Base-by-base conservation (phyloP, 2,329 filamentous ascomycete genomes). In the Penicillium sp. region DNA sequence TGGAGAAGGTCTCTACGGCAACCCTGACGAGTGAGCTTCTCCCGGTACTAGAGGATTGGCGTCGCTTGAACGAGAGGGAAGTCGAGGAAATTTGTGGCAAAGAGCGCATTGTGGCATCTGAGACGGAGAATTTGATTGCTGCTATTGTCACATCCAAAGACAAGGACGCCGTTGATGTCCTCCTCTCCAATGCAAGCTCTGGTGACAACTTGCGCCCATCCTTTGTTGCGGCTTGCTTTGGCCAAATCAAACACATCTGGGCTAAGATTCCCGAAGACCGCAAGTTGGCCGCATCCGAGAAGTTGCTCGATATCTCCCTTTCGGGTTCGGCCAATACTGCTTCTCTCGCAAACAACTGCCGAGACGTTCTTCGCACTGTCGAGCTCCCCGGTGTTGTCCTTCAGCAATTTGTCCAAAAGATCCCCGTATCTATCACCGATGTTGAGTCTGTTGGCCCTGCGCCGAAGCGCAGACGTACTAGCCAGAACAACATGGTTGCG, bases 381-480 rank as follows among this genome's bases (percentile, higher is more conserved):
- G 79, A 86, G n/a, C 80, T 96, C 38, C 86, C 89, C 2, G 90
- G 89, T 0, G 79, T 86, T 31, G 86, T 90, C 25, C 80, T 97
- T 9, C 77, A 85, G 1, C 80, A 81, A 46, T 90, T 96, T 72
- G 75, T 96, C 8, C 83, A 89, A 60, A 86, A 84, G 25, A 81
- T 96, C 39, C 88, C 90, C 54, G 86, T 85, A 15, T 83, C 87
- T n/a, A 81, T 74, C 38, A 69, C 86, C 3, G 85, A 88, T 64
- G 82, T 92, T 72, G 85, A 87, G 40, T 86, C 86, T 45, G 85
- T 87, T 53, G 83, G 86, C 13, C 87, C 89, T 10, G 82, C 88
- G 2, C 86, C 86, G 60, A 96, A 96, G 78, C 82, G 90, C 59
- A 85, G 91, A 66, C 84, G 91, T 53, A 90, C 86, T 0, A 95